A percentile compares a stretch with the other conserved stretches of the same genome.
Conservation (phyloP, 805 yeast species). For the Ogataea allantospora region DNA sequence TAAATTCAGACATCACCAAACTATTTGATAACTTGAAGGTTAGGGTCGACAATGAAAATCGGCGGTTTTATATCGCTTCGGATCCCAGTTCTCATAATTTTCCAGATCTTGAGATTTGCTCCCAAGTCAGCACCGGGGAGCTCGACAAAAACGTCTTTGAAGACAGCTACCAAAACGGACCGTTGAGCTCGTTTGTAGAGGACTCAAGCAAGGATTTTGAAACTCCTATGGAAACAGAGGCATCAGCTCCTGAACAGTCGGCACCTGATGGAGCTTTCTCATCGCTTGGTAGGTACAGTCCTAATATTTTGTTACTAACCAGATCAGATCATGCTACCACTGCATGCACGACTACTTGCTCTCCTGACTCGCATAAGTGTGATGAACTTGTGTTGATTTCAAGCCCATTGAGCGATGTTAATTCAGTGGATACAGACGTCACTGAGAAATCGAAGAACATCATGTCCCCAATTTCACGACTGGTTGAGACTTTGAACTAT, state of each 20-base stretch:
- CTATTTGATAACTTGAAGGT: conserved; percentile 15
- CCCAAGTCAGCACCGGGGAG: conserved; percentile 12
- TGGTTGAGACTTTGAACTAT: conserved; percentile 5
- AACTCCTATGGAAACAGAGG: conserved; percentile 1
- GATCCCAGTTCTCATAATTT: conserved; percentile 12
- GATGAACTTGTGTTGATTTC: not conserved
- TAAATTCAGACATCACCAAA: conserved; percentile 20
- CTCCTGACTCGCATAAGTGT: conserved; percentile 6
- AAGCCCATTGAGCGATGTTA: conserved; percentile 8
- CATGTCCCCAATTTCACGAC: conserved; percentile 9
- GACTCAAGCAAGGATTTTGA: conserved; percentile 10
- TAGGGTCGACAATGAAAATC: conserved; percentile 13
- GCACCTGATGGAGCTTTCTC: conserved; percentile 6
- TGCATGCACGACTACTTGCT: conserved; percentile 13
- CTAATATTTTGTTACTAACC: not conserved
- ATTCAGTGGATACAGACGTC: conserved; percentile 12
- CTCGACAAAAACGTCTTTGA: not conserved
- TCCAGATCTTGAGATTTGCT: conserved; percentile 19
- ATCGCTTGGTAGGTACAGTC: conserved; percentile 6
- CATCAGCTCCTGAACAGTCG: not conserved
- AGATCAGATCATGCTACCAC: conserved; percentile 6
- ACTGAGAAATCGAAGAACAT: conserved; percentile 7
- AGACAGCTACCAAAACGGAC: conserved; percentile 8
- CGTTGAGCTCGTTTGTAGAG: conserved; percentile 21
- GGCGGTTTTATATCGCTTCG: conserved; percentile 15